Evolutionary conservation across 2,329 filamentous ascomycete genomes (phyloP), one percentile per base, ranked within the genome.

Genomic region (Fusarium citri): DNA sequence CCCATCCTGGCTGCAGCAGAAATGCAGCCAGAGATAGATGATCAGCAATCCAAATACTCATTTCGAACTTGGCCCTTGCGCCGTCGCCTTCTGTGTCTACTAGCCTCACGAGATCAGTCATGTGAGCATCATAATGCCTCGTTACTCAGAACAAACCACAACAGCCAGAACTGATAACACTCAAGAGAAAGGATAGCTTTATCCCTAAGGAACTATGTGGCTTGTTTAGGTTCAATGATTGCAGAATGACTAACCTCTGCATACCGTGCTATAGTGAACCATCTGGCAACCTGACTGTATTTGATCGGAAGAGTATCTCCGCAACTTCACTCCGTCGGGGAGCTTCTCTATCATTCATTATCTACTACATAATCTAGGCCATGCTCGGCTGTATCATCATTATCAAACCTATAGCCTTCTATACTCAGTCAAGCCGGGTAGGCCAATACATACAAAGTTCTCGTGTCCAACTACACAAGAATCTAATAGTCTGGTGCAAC

Each of bases 11-110:
- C 45, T 58, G 47, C 28, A 50, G n/a, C 53, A n/a, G 10, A 22
- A 23, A 15, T 70, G 54, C 63, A 56, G 57, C 57, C 53, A 59
- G 53, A 64, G 49, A 55, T 25, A 43, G 61, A 61, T 55, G 61
- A 66, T 71, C 67, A 71, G 51, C 67, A 59, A 30, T 18, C 37
- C 45, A 47, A 12, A 59, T 68, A 50, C 43, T 66, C 37, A 46
- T 66, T 53, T 47, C 37, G 48, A 66, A n/a, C n/a, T 48, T 40
- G 53, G 40, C 8, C 14, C 51, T 46, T 34, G 14, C 34, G 15
- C 25, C n/a, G 43, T 18, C 41, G 41, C 37, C 26, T 47, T 23
- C 28, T n/a, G 16, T 23, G 12, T 26, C 62, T 41, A 26, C 31
- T 41, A 51, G 18, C 49, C 14, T 69, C 60, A 62, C 40, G 22